phyloP scores from a whole-genome alignment of 352 stramenopile genomes.

The Phytophthora hybrid region DNA sequence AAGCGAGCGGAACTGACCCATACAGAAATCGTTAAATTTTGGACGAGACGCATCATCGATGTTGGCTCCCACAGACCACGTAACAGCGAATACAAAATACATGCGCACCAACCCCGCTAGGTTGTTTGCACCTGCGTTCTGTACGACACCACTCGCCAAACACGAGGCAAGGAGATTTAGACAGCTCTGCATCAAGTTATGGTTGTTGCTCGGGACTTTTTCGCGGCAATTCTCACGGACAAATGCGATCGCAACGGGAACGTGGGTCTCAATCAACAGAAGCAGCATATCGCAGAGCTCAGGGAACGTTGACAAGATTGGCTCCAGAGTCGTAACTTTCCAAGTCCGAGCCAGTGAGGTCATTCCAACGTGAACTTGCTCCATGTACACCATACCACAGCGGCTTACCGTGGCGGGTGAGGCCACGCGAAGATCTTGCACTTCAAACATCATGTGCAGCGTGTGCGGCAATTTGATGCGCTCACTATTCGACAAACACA shows the following conservation, averaged over 20 bases:
- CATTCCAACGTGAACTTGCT: constrained; percentile 88
- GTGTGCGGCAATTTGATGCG: constrained; percentile 88
- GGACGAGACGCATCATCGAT: constrained; percentile 82
- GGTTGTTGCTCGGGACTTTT: constrained; percentile 89
- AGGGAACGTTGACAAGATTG: constrained; percentile 54
- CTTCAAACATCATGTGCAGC: constrained; percentile 95
- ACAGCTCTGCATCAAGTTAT: constrained; percentile 90
- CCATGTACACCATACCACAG: constrained; percentile 95
- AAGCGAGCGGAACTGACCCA: constrained; percentile 65
- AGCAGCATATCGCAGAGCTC: constrained; percentile 79
- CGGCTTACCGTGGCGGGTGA: constrained; percentile 91
- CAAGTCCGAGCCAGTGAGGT: constrained; percentile 79
- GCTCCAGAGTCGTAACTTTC: constrained; percentile 78
- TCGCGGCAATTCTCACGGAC: constrained; percentile 91
- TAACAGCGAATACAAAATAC: constrained; percentile 91
- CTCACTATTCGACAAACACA: constrained; percentile 89
- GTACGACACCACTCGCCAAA: constrained; percentile 50
- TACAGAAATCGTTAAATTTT: constrained; percentile 91
- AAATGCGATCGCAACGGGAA: constrained; percentile 87
- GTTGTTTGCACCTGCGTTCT: constrained; percentile 56
- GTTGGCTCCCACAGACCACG: constrained; percentile 90
- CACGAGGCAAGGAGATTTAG: constrained; percentile 89
- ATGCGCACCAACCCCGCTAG: constrained; percentile 72
- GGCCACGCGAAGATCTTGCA: constrained; percentile 90
- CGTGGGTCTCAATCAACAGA: constrained; percentile 82